Evolutionary conservation across 345 rosid genomes (phyloP).

Genomic region (Linum tenue): DNA sequence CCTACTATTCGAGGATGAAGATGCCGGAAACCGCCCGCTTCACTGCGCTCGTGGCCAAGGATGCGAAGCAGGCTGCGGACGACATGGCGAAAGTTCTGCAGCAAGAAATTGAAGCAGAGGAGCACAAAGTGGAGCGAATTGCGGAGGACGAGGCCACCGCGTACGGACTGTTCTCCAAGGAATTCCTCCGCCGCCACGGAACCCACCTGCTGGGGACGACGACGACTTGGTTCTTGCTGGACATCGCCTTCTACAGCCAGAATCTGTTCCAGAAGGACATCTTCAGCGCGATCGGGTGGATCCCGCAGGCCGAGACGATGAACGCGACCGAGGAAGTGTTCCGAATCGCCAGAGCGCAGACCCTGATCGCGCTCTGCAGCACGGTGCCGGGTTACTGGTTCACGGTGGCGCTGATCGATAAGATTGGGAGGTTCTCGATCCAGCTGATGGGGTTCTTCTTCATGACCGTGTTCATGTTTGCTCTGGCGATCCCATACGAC

Average conservation of each 20-base stretch:
- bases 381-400: slow-evolving; percentile 2
- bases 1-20: neutral
- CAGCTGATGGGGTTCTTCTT: slow-evolving; percentile 7
- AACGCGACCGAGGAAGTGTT: neutral
- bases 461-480: slow-evolving; percentile 3
- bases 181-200: neutral
- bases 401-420: neutral
- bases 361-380: slow-evolving; percentile 2
- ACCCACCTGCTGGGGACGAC: neutral
- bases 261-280: slow-evolving; percentile 5
- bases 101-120: neutral
- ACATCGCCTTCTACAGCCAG: slow-evolving; percentile 1
- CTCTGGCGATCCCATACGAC: neutral
- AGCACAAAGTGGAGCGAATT: neutral
- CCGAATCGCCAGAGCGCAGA: neutral
- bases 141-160: neutral
- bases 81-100: slow-evolving; percentile 3
- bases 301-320: neutral
- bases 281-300: slow-evolving; percentile 1
- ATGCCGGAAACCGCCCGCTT: neutral
- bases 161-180: neutral
- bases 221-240: neutral
- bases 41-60: slow-evolving; percentile 1
- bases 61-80: neutral
- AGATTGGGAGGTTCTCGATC: neutral